Evolutionary conservation across 1,139 yeast species (phyloP), one percentile per base, ranked within the genome.

Genomic region (Trichomonascaceae sp.): DNA sequence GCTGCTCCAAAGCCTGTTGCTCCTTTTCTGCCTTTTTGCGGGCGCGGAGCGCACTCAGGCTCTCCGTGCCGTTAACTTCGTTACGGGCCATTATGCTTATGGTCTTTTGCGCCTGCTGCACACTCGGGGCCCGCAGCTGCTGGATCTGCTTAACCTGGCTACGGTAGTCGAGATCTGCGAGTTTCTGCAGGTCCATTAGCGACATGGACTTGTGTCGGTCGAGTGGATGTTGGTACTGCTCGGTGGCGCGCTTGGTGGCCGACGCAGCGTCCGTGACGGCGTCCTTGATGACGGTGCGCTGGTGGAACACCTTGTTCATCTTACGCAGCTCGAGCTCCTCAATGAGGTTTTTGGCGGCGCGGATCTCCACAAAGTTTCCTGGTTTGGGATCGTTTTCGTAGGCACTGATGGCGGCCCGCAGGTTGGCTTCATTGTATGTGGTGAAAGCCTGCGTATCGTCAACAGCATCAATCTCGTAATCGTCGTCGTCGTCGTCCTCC

Each of bases 291-390:
- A 54, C 45, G 15, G 43, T 43, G 28, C 44, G 44, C 17, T 42
- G 42, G 33, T 56, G 54, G 2, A 51, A 44, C 28, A 38, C 41
- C 13, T 50, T 41, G 18, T 56, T 59, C n/a, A 54, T 52, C 36
- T 57, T 57, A 22, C 62, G 52, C 36, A 57, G 43, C 39, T 57
- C 62, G 27, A 57, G 39, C 39, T 57, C 62, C 38, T 57, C 62
- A 31, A 57, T 52, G 13, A 57, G 44, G 5, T 59, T 51, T 13
- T 49, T 46, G 11, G 23, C 23, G 6, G 9, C 23, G 6, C 1
- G 55, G 52, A 20, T 8, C 6, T 20, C 11, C 6, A 20, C 11
- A 20, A 11, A 8, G 23, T 6, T 8, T 6, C 23, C 11, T 11
- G 11, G 11, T 11, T 20, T 20, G 11, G 23, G 23, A 11, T 20